Evolutionary conservation across 1,284 basidiomycete genomes (phyloP).

Genomic region (Ustilago trichophora): DNA sequence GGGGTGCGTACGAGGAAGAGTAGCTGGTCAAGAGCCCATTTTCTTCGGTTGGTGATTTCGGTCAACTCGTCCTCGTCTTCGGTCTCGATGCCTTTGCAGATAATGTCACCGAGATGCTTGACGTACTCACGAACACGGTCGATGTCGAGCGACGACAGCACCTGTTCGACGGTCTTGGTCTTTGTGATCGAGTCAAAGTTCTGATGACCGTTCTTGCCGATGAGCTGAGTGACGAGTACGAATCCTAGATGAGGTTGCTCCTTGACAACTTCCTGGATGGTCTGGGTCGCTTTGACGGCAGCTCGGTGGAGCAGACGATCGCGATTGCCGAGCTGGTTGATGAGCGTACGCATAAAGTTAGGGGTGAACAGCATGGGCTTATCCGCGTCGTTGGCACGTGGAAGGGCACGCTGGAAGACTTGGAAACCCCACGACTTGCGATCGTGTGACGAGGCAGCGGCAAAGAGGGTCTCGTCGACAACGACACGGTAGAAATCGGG

Average conservation of each 20-base stretch:
- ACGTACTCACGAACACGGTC: slow-evolving; percentile 83
- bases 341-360: slow-evolving; percentile 96
- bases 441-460: slow-evolving; percentile 82
- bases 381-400: slow-evolving; percentile 74
- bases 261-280: slow-evolving; percentile 79
- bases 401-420: slow-evolving; percentile 83
- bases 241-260: slow-evolving; percentile 83
- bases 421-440: slow-evolving; percentile 96
- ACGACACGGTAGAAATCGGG: slow-evolving; percentile 88
- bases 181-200: slow-evolving; percentile 92
- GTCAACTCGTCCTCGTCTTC: slow-evolving; percentile 35
- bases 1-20: slow-evolving; percentile 80
- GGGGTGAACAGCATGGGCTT: slow-evolving; percentile 89
- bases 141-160: slow-evolving; percentile 79
- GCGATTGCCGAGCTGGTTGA: slow-evolving; percentile 87
- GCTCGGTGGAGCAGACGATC: slow-evolving; percentile 90
- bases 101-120: slow-evolving; percentile 71
- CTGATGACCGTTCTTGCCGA: slow-evolving; percentile 82
- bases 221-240: slow-evolving; percentile 83
- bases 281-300: slow-evolving; percentile 71
- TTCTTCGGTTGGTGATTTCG: slow-evolving; percentile 53
- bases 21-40: slow-evolving; percentile 89
- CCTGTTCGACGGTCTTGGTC: slow-evolving; percentile 89
- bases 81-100: slow-evolving; percentile 22
- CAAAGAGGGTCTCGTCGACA: slow-evolving; percentile 91